Base-by-base conservation (phyloP, 164 flowering plant species). In the Nelumbo lutea region DNA sequence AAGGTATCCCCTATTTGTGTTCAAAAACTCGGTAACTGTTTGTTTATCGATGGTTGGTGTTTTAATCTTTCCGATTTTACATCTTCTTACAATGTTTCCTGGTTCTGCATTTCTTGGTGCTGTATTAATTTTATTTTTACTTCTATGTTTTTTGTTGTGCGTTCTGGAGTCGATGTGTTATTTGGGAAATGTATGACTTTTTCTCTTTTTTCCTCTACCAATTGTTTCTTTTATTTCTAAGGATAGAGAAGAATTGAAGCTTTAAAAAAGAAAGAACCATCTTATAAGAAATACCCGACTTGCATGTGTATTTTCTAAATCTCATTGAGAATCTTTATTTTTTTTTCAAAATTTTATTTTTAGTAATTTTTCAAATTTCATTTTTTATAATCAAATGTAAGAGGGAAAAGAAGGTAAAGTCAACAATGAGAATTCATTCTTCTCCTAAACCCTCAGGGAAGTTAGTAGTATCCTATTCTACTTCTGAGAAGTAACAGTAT, bases 171-270 rank as follows among this genome's bases (percentile, higher is more conserved):
- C 27, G 27, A 27, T 27, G 27, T 27, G 27, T 27, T 27, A 27
- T 27, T 27, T 27, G 27, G 27, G 27, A 27, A 27, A 27, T 27
- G 27, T 27, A 27, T 27, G 27, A 27, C 27, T 41, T 67, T 3
- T 2, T n/a, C 64, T 70, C 45, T 79, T 83, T 67, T 74, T 76
- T 67, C 87, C 83, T 68, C 59, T 78, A 14, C 88, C 87, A 8
- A 62, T 88, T 82, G 51, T 68, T 27, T 27, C 27, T 27, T 27
- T 27, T 27, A 27, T 27, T 27, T 27, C 27, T 27, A 27, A 27
- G 27, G 27, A 27, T 27, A 27, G 27, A 27, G 27, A 27, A 27
- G 27, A 27, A 27, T 27, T 27, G 27, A 27, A 27, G 27, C 27
- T 27, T 27, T 27, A 27, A 27, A 27, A 27, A 27, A 27, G 27